phyloP scores from a whole-genome alignment of 202 grass and related monocot species.

The Miscanthus sacchariflorus region DNA sequence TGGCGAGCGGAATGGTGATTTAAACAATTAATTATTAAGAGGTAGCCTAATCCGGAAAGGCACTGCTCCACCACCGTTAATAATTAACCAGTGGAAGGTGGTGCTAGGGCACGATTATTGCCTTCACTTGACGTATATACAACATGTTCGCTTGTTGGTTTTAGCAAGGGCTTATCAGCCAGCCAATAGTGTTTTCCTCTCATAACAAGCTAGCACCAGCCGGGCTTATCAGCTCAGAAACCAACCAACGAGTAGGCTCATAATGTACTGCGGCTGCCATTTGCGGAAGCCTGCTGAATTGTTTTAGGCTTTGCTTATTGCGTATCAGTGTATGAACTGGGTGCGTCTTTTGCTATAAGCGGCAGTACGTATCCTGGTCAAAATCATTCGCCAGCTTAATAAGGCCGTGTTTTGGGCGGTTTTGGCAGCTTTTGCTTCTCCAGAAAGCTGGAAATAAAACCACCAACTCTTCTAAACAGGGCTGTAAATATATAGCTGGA shows the following conservation, averaged over 20 bases:
- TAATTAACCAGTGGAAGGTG: slow-evolving; percentile 34
- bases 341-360: neutral
- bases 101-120: neutral
- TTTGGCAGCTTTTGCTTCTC: neutral
- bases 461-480: no score
- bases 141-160: no score
- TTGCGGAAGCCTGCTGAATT: neutral
- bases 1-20: neutral
- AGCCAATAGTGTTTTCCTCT: no score
- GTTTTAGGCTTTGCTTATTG: neutral
- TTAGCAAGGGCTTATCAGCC: no score
- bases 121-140: neutral
- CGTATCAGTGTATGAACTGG: neutral
- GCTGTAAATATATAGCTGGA: no score
- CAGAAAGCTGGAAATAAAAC: neutral
- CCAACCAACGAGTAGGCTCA: no score
- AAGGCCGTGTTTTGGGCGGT: neutral
- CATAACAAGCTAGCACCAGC: no score
- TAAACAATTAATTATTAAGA: neutral
- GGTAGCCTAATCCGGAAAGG: slow-evolving; percentile 39
- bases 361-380: neutral
- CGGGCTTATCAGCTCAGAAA: no score
- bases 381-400: neutral
- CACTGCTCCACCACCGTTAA: slow-evolving; percentile 44
- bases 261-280: neutral